phyloP scores from a whole-genome alignment of 1,284 basidiomycete species.

The Puccinia triticina region DNA sequence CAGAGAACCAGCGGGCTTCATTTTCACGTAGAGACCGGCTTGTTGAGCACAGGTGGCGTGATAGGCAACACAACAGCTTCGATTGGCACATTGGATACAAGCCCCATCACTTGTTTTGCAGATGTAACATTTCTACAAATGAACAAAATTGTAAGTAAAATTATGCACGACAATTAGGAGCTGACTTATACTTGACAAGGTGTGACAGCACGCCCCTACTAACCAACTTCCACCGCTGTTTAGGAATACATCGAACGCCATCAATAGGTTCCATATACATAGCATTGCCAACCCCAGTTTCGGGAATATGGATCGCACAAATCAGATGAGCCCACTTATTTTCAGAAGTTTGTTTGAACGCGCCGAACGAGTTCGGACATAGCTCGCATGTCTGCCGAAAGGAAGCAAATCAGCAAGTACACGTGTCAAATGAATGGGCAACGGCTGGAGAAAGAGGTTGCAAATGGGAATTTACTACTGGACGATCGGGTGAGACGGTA shows the following conservation, averaged over 20 bases:
- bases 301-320: slow-evolving; percentile 97
- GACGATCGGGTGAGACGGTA: slow-evolving; percentile 93
- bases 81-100: slow-evolving; percentile 94
- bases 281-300: slow-evolving; percentile 88
- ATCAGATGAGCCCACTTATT: slow-evolving; percentile 96
- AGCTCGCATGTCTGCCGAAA: slow-evolving; percentile 76
- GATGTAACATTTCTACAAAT: slow-evolving; percentile 76
- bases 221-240: slow-evolving; percentile 90
- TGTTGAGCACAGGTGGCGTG: slow-evolving; percentile 92
- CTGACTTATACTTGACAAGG: slow-evolving; percentile 9
- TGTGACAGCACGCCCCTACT: slow-evolving; percentile 58
- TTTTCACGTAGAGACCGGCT: slow-evolving; percentile 69
- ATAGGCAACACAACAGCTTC: slow-evolving; percentile 88
- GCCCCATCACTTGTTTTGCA: slow-evolving; percentile 83
- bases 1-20: slow-evolving; percentile 62
- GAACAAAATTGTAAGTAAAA: not conserved
- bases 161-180: not conserved
- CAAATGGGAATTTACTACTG: slow-evolving; percentile 70
- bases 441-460: slow-evolving; percentile 16
- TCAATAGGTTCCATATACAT: slow-evolving; percentile 99
- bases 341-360: slow-evolving; percentile 93
- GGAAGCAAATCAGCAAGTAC: not conserved
- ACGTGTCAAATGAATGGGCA: slow-evolving; percentile 14
- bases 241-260: slow-evolving; percentile 82
- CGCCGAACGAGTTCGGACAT: slow-evolving; percentile 94